Evolutionary conservation across 768 basidiomycete species (phyloP), one percentile per base, ranked within the genome.

Genomic region (Phylloporus sp.): DNA sequence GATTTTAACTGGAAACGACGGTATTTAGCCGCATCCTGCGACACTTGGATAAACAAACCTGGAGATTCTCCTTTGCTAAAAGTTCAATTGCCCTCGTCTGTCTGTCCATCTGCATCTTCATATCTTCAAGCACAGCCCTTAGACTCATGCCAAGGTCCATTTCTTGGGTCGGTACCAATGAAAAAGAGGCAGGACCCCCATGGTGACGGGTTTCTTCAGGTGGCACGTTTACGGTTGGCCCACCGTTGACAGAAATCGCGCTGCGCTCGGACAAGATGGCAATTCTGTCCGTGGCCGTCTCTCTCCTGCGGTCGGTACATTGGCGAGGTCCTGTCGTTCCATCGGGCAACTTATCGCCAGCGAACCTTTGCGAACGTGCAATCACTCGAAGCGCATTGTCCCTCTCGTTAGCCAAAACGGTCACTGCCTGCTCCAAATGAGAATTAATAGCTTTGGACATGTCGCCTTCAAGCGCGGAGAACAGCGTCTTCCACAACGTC

Each of bases 71-170:
- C 55, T 73, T 74, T 13, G 68, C 63, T 27, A 81, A 56, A 47
- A 61, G 51, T 43, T 76, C 70, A 9, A 81, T 69, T 16, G 73
- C 71, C 42, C 68, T 62, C 7, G 73, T 71, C 61, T 81, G 80
- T 60, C 74, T 67, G 45, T 80, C 74, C 57, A 81, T 75, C 60
- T 78, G 73, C 55, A 62, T 57, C 61, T 75, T 78, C 75, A 81
- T 73, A 52, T 73, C 69, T 47, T 64, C 69, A 27, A 81, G 70
- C 54, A 74, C 67, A 23, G 69, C 59, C 48, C 65, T 68, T 23
- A 72, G 47, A 27, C 57, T 67, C 45, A 51, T 54, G 44, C 61
- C 63, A 22, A 62, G 45, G 22, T 56, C 59, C 39, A 40, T 54
- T 31, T 64, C 60, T 24, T 56, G 59, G 16, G 58, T 52, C 16